Conservation (phyloP, 805 yeast species). For the Lipomyces yamadae region DNA sequence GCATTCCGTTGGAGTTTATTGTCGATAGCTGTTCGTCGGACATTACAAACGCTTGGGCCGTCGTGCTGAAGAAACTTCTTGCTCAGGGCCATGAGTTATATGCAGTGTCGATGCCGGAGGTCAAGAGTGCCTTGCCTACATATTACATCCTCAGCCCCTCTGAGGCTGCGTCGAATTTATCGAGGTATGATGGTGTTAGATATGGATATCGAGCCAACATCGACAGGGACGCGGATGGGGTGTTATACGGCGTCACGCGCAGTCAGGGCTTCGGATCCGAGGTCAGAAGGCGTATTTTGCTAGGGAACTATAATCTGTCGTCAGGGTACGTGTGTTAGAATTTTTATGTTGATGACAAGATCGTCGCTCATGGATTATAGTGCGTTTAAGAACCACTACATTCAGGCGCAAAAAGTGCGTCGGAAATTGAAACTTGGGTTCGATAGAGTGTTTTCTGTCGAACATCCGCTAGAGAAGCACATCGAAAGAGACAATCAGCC, state of each 20-base stretch:
- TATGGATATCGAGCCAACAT: constrained; percentile 64
- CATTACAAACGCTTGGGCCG: constrained; percentile 55
- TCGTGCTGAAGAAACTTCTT: constrained; percentile 53
- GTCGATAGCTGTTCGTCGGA: constrained; percentile 58
- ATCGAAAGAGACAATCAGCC: constrained; percentile 37
- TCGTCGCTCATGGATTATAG: constrained; percentile 2
- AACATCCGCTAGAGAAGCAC: constrained; percentile 51
- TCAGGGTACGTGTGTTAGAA: constrained; percentile 51
- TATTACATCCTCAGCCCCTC: constrained; percentile 90
- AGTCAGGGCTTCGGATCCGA: constrained; percentile 74
- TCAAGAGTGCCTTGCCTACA: constrained; percentile 70
- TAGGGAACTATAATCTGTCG: constrained; percentile 86
- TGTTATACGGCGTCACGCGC: constrained; percentile 65
- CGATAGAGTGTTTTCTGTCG: constrained; percentile 61
- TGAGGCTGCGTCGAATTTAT: constrained; percentile 90
- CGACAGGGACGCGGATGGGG: constrained; percentile 44
- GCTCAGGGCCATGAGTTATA: constrained; percentile 58
- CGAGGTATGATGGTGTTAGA: constrained; percentile 88
- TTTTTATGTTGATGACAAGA: not conserved
- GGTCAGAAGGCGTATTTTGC: constrained; percentile 77
- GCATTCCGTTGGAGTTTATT: constrained; percentile 72
- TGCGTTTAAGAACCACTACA: constrained; percentile 71
- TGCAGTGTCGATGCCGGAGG: constrained; percentile 71
- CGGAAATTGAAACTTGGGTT: constrained; percentile 65
- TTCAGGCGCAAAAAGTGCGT: constrained; percentile 74